Base-by-base conservation (phyloP, 164 flowering plant genomes). In the Vitis amurensis region DNA sequence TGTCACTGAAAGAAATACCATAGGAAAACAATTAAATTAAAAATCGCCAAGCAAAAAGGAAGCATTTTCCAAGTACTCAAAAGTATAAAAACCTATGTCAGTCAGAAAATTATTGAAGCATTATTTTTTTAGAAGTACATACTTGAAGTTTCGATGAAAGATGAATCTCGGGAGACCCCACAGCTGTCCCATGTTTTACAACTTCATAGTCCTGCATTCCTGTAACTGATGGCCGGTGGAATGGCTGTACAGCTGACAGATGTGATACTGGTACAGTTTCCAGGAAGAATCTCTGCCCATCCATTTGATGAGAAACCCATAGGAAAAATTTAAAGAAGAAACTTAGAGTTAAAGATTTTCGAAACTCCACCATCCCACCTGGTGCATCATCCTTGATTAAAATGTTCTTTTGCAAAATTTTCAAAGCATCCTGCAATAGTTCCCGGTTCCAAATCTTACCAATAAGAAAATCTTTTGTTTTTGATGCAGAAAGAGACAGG, bases 291-390 rank as follows among this genome's bases (percentile, higher is more conserved):
- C 68, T 72, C 50, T 71, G 73, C 29, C 79, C 83, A 58, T 83
- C 86, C 82, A 91, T 78, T 63, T 91, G 88, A 71, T 81, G 82
- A 67, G 87, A 89, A 64, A 93, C 91, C 97, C 96, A 91, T 58
- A 93, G 60, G 78, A 81, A 91, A 75, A 91, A 95, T 72, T 95
- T 95, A 75, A 95, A 95, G 82, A 93, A 91, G 81, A 95, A 95
- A 72, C 99, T 90, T 16, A 84, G 75, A 1, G 85, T 90, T 56
- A 96, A 80, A n/a, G 99, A 96, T 68, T 72, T 89, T 19, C 98
- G 90, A 62, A 96, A 96, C 78, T 96, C 99, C 58, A 93, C 94
- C 99, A 96, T 96, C 56, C 98, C 99, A 63, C 99, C 99, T 1
- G 98, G 99, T 50, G 98, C 97, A 80, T 88, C 77, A 66, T 93